Evolutionary conservation across 1,284 basidiomycete species (phyloP).

Genomic region (Leccinum pallidistipes): DNA sequence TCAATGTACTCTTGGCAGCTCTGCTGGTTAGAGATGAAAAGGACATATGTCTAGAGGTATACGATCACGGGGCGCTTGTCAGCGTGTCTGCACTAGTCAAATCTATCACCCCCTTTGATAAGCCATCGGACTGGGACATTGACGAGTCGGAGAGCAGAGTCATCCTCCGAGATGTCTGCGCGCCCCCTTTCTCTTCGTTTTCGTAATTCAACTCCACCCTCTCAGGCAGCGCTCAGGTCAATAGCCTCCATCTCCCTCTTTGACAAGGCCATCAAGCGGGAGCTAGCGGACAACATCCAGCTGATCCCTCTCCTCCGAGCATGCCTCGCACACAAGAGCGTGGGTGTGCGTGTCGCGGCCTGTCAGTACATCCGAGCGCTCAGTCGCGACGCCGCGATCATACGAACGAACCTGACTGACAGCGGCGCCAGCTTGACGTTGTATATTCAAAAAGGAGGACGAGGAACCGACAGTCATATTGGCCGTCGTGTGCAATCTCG

Average conservation of each 20-base stretch:
- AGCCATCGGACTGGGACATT: constrained; percentile 47
- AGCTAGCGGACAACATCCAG: constrained; percentile 56
- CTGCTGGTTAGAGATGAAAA: constrained; percentile 71
- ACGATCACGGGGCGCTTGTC: constrained; percentile 58
- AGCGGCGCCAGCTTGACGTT: constrained; percentile 74
- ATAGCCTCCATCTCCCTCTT: constrained; percentile 71
- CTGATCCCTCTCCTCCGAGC: constrained; percentile 56
- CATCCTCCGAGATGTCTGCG: constrained; percentile 61
- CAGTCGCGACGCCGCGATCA: constrained; percentile 71
- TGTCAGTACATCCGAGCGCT: constrained; percentile 85
- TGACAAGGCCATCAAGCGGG: constrained; percentile 67
- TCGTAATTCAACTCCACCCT: constrained; percentile 1
- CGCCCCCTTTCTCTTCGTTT: not conserved
- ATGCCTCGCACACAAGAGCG: constrained; percentile 59
- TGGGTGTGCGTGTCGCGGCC: constrained; percentile 80
- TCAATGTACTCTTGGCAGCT: constrained; percentile 42
- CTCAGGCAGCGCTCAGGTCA: constrained; percentile 66
- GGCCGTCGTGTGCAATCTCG: constrained; percentile 79
- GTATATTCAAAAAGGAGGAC: constrained; percentile 57
- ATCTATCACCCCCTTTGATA: constrained; percentile 50
- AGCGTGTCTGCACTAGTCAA: constrained; percentile 51
- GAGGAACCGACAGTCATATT: constrained; percentile 75
- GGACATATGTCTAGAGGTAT: constrained; percentile 62
- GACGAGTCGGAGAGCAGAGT: constrained; percentile 63
- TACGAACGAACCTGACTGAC: constrained; percentile 83